These are phyloP conservation scores for Aristolochia californica DNA, from an alignment of 164 flowering plant species.

Conservation along the genomic window DNA sequence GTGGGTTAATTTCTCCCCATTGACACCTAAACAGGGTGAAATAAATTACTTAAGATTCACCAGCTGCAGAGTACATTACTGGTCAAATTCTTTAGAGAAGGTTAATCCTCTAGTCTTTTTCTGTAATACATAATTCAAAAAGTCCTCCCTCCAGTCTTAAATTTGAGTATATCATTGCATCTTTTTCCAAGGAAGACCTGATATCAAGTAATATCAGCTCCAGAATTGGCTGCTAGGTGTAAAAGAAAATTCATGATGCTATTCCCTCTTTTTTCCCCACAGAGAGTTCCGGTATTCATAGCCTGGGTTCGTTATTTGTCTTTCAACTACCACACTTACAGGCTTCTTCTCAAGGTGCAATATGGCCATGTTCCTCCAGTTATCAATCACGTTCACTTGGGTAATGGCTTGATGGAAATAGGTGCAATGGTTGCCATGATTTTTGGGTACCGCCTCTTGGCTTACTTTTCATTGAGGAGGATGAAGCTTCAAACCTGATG, in stretches of 20 bases:
- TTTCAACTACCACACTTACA: conserved; percentile 93
- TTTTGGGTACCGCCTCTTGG: conserved; percentile 81
- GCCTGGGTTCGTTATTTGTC: conserved; percentile 90
- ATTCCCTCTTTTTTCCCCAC: conserved; percentile 21
- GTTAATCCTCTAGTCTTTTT: too few species aligned
- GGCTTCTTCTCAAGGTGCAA: conserved; percentile 88
- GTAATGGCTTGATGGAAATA: conserved; percentile 49
- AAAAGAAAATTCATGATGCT: neutral
- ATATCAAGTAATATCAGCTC: too few species aligned
- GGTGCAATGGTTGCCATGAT: conserved; percentile 64
- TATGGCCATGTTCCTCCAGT: conserved; percentile 35
- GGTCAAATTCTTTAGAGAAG: too few species aligned
- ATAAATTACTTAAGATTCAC: too few species aligned
- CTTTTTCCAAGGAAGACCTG: neutral
- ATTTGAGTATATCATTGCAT: too few species aligned
- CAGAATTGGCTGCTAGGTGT: neutral
- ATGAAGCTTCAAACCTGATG: conserved; percentile 35
- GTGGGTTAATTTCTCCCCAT: too few species aligned
- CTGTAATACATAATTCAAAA: too few species aligned
- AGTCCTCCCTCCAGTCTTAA: neutral
- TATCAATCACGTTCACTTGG: conserved; percentile 40
- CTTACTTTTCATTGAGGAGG: conserved; percentile 69
- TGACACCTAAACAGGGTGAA: too few species aligned
- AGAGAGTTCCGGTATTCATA: conserved; percentile 83
- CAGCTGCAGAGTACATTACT: too few species aligned